Evolutionary conservation across 2,329 filamentous ascomycete genomes (phyloP).

Genomic region (Aureobasidium leucospermi): DNA sequence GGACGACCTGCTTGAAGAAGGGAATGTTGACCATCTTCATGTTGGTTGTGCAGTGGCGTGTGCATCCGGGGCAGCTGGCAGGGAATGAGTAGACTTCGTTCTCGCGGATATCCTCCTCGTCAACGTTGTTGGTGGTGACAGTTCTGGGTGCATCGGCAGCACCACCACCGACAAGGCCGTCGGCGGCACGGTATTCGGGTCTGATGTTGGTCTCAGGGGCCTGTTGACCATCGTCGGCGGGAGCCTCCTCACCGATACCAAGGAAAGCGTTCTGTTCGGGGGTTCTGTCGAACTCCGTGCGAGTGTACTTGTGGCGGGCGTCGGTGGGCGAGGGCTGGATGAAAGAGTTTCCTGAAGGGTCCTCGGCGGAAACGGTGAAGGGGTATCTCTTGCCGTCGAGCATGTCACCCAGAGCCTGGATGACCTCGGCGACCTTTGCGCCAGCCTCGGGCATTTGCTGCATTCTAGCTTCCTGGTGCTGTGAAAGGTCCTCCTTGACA

Average conservation of each 20-base stretch:
- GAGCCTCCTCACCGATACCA: constrained; percentile 54
- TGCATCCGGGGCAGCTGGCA: constrained; percentile 84
- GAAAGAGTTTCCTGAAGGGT: constrained; percentile 92
- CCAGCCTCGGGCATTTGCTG: constrained; percentile 69
- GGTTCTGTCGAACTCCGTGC: constrained; percentile 75
- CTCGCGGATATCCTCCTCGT: constrained; percentile 65
- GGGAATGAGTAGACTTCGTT: constrained; percentile 92
- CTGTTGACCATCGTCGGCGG: constrained; percentile 21
- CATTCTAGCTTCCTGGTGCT: constrained; percentile 77
- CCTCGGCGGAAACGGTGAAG: constrained; percentile 81
- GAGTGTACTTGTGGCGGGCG: constrained; percentile 81
- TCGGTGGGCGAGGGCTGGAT: constrained; percentile 74
- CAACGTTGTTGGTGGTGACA: constrained; percentile 33
- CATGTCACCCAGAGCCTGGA: constrained; percentile 69
- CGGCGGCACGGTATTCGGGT: constrained; percentile 44
- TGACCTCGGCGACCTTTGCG: constrained; percentile 68
- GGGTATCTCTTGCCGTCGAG: constrained; percentile 70
- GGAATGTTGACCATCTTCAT: constrained; percentile 99
- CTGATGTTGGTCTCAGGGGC: constrained; percentile 51
- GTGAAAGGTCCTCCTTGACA: constrained; percentile 71
- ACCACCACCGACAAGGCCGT: constrained; percentile 21
- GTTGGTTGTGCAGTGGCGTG: constrained; percentile 76
- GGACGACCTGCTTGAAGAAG: constrained; percentile 92
- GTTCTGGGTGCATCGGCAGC: not conserved
- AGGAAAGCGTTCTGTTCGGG: constrained; percentile 79